A percentile compares a stretch with the other conserved stretches of the same genome.
These are phyloP conservation scores for Petunia axillaris DNA, from an alignment of 257 asterid genomes.

Conservation along the genomic window DNA sequence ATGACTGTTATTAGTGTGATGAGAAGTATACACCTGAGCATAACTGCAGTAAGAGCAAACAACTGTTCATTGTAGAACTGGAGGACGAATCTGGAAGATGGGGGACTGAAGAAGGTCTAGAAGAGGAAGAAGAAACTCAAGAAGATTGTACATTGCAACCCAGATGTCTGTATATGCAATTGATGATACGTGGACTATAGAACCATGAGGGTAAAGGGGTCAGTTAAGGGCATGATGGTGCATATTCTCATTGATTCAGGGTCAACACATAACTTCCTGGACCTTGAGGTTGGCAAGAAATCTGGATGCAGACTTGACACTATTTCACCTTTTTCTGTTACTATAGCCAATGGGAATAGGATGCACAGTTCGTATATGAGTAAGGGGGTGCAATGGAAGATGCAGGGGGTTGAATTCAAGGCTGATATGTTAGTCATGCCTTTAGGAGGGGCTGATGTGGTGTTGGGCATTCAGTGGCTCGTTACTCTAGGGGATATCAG, in stretches of 20 bases:
- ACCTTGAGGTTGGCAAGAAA: not conserved
- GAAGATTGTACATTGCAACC: not conserved
- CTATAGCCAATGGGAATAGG: not conserved
- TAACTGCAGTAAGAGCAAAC: too few relatives aligned
- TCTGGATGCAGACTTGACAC: not conserved
- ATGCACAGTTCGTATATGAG: not conserved
- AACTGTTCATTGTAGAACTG: too few relatives aligned
- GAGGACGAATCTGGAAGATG: too few relatives aligned
- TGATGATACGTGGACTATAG: not conserved
- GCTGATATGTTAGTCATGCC: too few relatives aligned
- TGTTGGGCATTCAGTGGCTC: too few relatives aligned
- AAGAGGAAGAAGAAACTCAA: too few relatives aligned
- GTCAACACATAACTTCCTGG: not conserved
- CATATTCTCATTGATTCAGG: not conserved
- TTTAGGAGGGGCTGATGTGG: too few relatives aligned
- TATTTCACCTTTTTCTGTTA: not conserved
- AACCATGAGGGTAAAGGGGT: not conserved
- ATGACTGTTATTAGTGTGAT: too few relatives aligned
- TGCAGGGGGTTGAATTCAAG: not conserved
- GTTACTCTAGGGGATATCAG: not conserved
- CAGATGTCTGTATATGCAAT: not conserved
- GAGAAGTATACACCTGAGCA: too few relatives aligned
- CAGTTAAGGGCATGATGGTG: not conserved
- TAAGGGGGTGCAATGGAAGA: not conserved
- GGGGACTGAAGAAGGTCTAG: too few relatives aligned